Base-by-base conservation (phyloP, 306 rosid species). In the Glycine latifolia region DNA sequence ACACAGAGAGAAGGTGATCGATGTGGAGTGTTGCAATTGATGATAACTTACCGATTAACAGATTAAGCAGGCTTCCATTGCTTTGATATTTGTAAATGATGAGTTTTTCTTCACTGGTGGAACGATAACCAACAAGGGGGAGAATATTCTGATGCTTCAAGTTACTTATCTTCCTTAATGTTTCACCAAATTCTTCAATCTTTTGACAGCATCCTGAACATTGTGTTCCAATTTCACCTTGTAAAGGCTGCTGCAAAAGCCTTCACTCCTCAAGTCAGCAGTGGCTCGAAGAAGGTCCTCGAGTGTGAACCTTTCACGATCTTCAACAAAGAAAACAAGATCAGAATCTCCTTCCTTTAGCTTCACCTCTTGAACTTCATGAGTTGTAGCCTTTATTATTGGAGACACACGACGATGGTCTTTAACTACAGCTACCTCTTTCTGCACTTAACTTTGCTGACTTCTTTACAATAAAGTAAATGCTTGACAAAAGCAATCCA, bases 21-120 rank as follows among this genome's bases (percentile, higher is more conserved):
- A 26, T 26, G 70, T 3, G 5, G 3, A 35, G 43, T 15, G 1
- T 73, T 66, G 33, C 12, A 77, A 50, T 58, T 10, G 65, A 8
- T 54, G 7, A 26, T 26, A 26, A 81, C 86, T 82, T 84, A 89
- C 96, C 88, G 61, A 89, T 79, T n/a, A 92, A 84, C 43, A 89
- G 91, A 87, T 86, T 89, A 59, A 91, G 91, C 70, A 94, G 79
- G 84, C 92, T 91, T 71, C 98, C 93, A 82, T 86, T 90, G 89
- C 80, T 87, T 77, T 91, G 97, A 61, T 86, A 91, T 65, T 89
- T 91, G 86, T 88, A 94, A 80, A 92, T 91, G 77, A 91, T 54
- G 52, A 92, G 86, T 68, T 92, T 92, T 71, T 94, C 98, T 43
- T 90, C 96, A 66, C 60, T 67, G 2, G 85, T 80, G 41, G 81